These are phyloP conservation scores for Coniochaeta hoffmannii DNA, from an alignment of 2,329 filamentous ascomycete genomes.

Conservation along the genomic window DNA sequence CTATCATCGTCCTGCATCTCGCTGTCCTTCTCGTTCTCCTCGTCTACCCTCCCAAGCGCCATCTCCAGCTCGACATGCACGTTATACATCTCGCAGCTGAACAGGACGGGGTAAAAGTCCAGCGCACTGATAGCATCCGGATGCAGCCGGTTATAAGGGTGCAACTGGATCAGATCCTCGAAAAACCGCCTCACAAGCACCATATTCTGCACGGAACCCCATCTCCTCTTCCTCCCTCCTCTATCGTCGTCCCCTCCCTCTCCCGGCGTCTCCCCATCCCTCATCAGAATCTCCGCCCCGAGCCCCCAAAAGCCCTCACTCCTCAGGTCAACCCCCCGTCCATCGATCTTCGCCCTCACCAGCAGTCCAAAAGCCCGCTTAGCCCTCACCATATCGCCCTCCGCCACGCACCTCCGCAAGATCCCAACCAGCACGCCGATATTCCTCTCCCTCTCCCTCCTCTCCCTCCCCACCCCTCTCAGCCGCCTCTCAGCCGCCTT, in stretches of 20 bases:
- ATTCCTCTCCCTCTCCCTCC: slow-evolving; percentile 35
- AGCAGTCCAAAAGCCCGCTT: slow-evolving; percentile 69
- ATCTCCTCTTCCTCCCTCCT: slow-evolving; percentile 18
- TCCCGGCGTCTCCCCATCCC: slow-evolving; percentile 29
- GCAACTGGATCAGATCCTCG: slow-evolving; percentile 67
- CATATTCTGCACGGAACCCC: slow-evolving; percentile 39
- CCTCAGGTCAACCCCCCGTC: slow-evolving; percentile 59
- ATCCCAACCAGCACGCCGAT: slow-evolving; percentile 60
- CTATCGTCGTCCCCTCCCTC: slow-evolving; percentile 8
- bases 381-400: slow-evolving; percentile 64
- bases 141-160: slow-evolving; percentile 59
- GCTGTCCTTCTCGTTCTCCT: slow-evolving; percentile 13
- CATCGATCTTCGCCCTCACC: slow-evolving; percentile 45
- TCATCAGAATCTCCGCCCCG: slow-evolving; percentile 74
- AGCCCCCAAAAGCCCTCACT: slow-evolving; percentile 69
- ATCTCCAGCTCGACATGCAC: slow-evolving; percentile 52
- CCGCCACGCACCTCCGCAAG: slow-evolving; percentile 64
- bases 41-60: slow-evolving; percentile 30
- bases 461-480: slow-evolving; percentile 24
- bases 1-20: slow-evolving; percentile 13
- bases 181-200: slow-evolving; percentile 54
- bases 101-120: slow-evolving; percentile 76
- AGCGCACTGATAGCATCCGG: slow-evolving; percentile 55
- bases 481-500: slow-evolving; percentile 10
- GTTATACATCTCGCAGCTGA: slow-evolving; percentile 74